These are phyloP conservation scores for Arabidopsis thaliana DNA, from an alignment of 345 rosid species.

Conservation along the genomic window DNA sequence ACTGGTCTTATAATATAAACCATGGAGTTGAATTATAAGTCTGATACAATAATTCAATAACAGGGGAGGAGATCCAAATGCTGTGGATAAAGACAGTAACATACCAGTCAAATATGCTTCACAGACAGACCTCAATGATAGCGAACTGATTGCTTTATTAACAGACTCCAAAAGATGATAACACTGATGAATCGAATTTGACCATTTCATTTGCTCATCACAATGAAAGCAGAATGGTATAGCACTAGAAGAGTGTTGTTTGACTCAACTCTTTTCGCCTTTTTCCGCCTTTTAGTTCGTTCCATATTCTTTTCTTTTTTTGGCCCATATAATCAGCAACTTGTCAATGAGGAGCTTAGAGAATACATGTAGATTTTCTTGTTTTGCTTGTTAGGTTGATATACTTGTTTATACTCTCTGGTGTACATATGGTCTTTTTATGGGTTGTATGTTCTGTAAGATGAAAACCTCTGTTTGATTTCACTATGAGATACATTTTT, in stretches of 20 bases:
- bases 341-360: constrained; percentile 39
- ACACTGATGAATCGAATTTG: constrained; percentile 14
- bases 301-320: background rate
- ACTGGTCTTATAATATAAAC: background rate
- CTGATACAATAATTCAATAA: constrained; percentile 33
- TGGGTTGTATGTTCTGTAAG: constrained; percentile 39
- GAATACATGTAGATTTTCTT: constrained; percentile 31
- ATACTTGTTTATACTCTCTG: constrained; percentile 34
- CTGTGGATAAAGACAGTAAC: constrained; percentile 51
- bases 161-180: constrained; percentile 47
- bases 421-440: constrained; percentile 46
- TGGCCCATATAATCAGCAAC: constrained; percentile 17
- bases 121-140: constrained; percentile 51
- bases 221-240: constrained; percentile 29
- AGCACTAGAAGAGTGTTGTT: constrained; percentile 37
- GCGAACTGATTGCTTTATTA: constrained; percentile 54
- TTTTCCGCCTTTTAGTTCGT: constrained; percentile 18
- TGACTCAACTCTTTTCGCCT: constrained; percentile 23
- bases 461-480: constrained; percentile 35
- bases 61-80: constrained; percentile 75
- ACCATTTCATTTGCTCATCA: constrained; percentile 17
- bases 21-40: background rate
- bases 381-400: constrained; percentile 29
- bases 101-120: constrained; percentile 55
- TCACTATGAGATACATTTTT: constrained; percentile 24